Evolutionary conservation across 116 monocot species (phyloP).

Genomic region (Posidonia oceanica): DNA sequence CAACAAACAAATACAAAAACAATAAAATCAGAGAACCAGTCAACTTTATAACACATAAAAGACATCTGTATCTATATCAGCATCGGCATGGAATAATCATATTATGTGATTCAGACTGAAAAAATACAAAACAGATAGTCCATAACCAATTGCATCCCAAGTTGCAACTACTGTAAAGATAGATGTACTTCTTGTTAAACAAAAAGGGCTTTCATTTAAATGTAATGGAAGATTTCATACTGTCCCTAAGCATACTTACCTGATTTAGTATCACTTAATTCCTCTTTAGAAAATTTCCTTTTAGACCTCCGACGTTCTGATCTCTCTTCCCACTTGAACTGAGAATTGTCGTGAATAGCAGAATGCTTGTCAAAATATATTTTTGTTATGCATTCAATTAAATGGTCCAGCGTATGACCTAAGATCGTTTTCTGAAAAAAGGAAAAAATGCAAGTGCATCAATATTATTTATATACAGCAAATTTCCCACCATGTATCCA

Average conservation of each 20-base stretch:
- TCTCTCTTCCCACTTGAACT: not conserved
- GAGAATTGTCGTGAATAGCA: not conserved
- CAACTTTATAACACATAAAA: too few species aligned
- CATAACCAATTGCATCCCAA: too few species aligned
- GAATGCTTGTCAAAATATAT: conserved; percentile 7
- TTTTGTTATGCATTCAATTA: conserved; percentile 8
- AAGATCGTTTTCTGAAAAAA: conserved; percentile 12
- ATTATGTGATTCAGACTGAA: too few species aligned
- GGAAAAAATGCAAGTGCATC: not conserved
- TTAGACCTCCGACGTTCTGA: not conserved
- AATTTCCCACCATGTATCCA: not conserved
- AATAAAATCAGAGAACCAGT: too few species aligned
- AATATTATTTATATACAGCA: not conserved
- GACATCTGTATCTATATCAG: too few species aligned
- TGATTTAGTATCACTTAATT: not conserved
- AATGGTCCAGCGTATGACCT: conserved; percentile 1
- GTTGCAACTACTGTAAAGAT: too few species aligned
- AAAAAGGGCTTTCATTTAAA: not conserved
- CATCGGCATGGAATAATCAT: too few species aligned
- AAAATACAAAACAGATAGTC: too few species aligned
- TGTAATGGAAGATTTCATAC: not conserved
- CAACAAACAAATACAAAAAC: too few species aligned
- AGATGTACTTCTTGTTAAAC: not conserved
- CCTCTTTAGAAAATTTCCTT: not conserved
- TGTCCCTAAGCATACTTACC: not conserved